Evolutionary conservation across 805 yeast species (phyloP).

Genomic region (Hanseniaspora vineae): DNA sequence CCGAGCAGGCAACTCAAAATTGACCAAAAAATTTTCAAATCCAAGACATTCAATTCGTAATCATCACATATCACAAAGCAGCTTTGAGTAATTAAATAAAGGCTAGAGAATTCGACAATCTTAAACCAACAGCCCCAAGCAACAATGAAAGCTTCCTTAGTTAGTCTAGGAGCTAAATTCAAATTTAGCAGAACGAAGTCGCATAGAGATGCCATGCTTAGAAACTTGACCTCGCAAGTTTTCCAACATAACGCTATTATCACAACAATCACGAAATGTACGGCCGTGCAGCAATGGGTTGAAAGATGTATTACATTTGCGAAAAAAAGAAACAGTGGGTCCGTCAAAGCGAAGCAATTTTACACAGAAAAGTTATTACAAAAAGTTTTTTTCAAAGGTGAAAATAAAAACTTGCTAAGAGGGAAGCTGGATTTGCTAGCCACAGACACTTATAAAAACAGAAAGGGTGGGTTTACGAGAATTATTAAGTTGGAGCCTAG

Average conservation of each 20-base stretch:
- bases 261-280: constrained; percentile 67
- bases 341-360: constrained; percentile 3
- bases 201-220: constrained; percentile 42
- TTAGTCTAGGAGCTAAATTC: not conserved
- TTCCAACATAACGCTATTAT: constrained; percentile 45
- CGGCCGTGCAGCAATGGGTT: constrained; percentile 48
- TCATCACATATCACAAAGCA: too few species aligned
- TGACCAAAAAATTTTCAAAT: too few species aligned
- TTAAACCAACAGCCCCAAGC: not conserved
- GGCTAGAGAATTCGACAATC: too few species aligned
- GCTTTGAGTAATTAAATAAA: too few species aligned
- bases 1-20: too few species aligned
- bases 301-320: constrained; percentile 54
- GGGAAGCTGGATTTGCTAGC: constrained; percentile 60
- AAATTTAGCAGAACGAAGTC: constrained; percentile 27
- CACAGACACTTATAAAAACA: constrained; percentile 44
- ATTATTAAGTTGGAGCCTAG: constrained; percentile 75
- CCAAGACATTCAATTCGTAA: too few species aligned
- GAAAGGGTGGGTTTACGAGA: constrained; percentile 81
- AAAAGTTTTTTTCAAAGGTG: constrained; percentile 34
- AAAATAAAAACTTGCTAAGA: constrained; percentile 29
- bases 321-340: constrained; percentile 23
- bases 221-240: constrained; percentile 42
- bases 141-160: not conserved
- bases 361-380: constrained; percentile 21